Base-by-base conservation (phyloP, 805 yeast species). In the Lipomyces anomalus region DNA sequence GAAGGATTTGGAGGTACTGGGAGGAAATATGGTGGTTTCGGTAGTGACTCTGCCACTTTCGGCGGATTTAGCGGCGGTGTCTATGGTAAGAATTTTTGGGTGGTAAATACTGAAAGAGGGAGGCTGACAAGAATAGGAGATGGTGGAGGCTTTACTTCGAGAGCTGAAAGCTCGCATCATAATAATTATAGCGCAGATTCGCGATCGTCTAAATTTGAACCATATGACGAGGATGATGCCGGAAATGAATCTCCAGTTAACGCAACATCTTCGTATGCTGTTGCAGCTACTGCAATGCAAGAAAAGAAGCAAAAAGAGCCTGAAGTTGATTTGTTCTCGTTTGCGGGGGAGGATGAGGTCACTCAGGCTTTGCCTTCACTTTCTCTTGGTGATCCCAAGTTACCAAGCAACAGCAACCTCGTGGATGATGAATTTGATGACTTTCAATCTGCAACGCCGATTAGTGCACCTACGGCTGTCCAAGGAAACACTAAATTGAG, bases 391-490 rank as follows among this genome's bases (percentile, higher is more conserved):
- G 29, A 26, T 17, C 20, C 45, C 7, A 13, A 21, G 5, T 36
- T 35, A n/a, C n/a, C n/a, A n/a, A 24, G 35, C 35, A 13, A 13
- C 44, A 6, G 39, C 42, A 4, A 20, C 47, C 13, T 30, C 42
- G 44, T 52, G 35, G 65, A 63, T 29, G 67, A 63, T 45, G 71
- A 65, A 34, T 69, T 67, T 60, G 83, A 76, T 53, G 84, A 79
- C 55, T 79, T 79, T 71, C 82, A 79, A 60, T 60, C 69, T 36
- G 80, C 82, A n/a, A 42, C n/a, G n/a, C n/a, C n/a, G n/a, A n/a
- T 54, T 5, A 35, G 56, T 4, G 33, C 57, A 6, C 35, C 58
- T 13, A 42, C 59, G 13, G 38, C 54, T 4, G 9, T 59, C 22
- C 22, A 47, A 4, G 46, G 44, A 21, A 41, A 13, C 11, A 20